Base-by-base conservation (phyloP, 768 basidiomycete genomes). In the Mycena floridula region DNA sequence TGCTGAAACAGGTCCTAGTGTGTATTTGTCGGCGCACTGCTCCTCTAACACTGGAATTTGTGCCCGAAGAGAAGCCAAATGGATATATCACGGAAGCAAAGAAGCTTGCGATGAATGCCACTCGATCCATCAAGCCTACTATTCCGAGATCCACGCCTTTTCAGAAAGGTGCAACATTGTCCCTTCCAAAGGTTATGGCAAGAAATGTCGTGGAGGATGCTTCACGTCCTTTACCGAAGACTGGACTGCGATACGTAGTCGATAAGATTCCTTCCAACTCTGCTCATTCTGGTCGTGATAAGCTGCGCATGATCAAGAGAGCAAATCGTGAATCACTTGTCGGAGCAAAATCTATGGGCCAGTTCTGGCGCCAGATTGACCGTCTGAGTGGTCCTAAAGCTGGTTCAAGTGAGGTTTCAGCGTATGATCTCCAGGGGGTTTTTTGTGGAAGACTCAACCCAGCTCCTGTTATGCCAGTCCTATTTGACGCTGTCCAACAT, bases 361-460 rank as follows among this genome's bases (percentile, higher is more conserved):
- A 35, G 18, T 35, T 35, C 7, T 35, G 32, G 32, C 13, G 18
- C 13, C 32, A 35, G 18, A 18, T 35, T 35, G 32, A 35, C 4
- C 13, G 32, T 15, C 7, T 35, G 3, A 35, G 15, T 35, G 18
- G 13, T 13, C 32, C 32, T 15, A 13, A 35, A 8, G 25, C 42
- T 4, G 12, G 15, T 7, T 6, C 21, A 5, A 22, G 4, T 21
- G 20, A 23, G 11, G 43, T 44, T 25, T 13, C 23, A 21, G 5
- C 21, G 7, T 21, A 37, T 26, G 30, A 36, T 11, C 43, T 50
- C 1, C 11, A 41, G 20, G 36, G n/a, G 8, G 43, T 47, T 1
- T 53, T 53, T 27, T 30, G 35, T 7, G 36, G 35, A 7, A 15
- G 48, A 3, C 15, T 50, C 21, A 53, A 53, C 21, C 49, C 40